A percentile compares a stretch with the other conserved stretches of the same genome.
Conservation (phyloP, 345 rosid genomes). For the Garcia nutans region DNA sequence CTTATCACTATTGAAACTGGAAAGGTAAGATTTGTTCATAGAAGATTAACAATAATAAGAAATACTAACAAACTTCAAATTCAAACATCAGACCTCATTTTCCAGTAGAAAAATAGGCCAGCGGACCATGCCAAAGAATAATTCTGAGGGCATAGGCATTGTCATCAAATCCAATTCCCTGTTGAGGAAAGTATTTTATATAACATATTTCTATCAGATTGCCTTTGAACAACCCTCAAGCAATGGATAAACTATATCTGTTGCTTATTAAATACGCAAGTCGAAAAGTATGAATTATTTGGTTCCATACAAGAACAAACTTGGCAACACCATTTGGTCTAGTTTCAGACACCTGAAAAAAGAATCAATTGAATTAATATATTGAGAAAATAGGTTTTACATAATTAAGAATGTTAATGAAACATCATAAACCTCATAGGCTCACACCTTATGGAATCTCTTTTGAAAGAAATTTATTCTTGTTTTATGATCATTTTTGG, state of each 20-base stretch:
- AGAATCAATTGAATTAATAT: constrained; percentile 10
- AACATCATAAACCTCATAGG: constrained; percentile 11
- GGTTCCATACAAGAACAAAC: constrained; percentile 92
- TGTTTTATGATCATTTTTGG: constrained; percentile 43
- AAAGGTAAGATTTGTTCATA: constrained; percentile 37
- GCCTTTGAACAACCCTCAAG: constrained; percentile 3
- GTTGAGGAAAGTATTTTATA: constrained; percentile 17
- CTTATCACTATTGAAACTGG: constrained; percentile 83
- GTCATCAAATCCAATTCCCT: constrained; percentile 93
- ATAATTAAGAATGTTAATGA: not conserved
- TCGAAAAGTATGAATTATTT: constrained; percentile 69
- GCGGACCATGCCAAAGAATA: constrained; percentile 57
- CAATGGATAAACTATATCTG: constrained; percentile 41
- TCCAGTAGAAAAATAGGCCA: constrained; percentile 98
- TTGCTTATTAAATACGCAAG: constrained; percentile 92
- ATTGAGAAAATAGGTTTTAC: not conserved
- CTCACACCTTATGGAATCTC: constrained; percentile 57
- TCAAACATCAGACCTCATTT: constrained; percentile 56
- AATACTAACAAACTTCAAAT: not conserved
- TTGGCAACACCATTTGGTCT: constrained; percentile 59
- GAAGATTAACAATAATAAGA: constrained; percentile 17
- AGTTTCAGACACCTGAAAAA: constrained; percentile 45
- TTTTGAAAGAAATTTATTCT: constrained; percentile 43
- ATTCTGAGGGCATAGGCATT: constrained; percentile 68
- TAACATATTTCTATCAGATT: constrained; percentile 10